phyloP scores from a whole-genome alignment of 306 rosid species.

The Oxytropis ochrocephala region DNA sequence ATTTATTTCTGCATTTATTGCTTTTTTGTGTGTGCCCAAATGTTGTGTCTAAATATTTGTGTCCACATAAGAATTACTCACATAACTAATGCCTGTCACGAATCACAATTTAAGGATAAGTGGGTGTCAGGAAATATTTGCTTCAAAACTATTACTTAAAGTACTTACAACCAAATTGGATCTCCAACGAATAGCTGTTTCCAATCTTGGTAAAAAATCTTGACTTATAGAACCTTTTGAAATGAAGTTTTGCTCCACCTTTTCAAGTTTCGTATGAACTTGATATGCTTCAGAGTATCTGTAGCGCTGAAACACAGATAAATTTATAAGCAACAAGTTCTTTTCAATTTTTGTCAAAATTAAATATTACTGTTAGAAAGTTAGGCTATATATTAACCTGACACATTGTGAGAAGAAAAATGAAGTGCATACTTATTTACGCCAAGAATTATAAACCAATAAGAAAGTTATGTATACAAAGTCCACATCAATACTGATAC shows the following conservation, averaged over 20 bases:
- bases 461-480: constrained; percentile 7
- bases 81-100: neutral
- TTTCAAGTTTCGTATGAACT: constrained; percentile 68
- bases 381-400: neutral
- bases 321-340: constrained; percentile 15
- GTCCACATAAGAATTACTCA: too few species aligned
- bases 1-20: too few species aligned
- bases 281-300: constrained; percentile 76
- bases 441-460: neutral
- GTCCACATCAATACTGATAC: neutral
- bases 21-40: too few species aligned
- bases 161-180: constrained; percentile 83
- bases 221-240: constrained; percentile 47
- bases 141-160: neutral
- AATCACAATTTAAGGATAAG: neutral
- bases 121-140: neutral
- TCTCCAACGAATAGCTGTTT: constrained; percentile 55
- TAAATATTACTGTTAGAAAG: neutral
- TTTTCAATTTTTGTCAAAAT: neutral
- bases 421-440: neutral
- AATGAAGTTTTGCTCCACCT: constrained; percentile 53
- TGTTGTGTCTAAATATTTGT: too few species aligned
- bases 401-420: constrained; percentile 8
- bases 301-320: constrained; percentile 62
- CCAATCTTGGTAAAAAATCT: constrained; percentile 53